Evolutionary conservation across 106 monocot genomes (phyloP), one percentile per base, ranked within the genome.

Genomic region (Cymbidium sinense): DNA sequence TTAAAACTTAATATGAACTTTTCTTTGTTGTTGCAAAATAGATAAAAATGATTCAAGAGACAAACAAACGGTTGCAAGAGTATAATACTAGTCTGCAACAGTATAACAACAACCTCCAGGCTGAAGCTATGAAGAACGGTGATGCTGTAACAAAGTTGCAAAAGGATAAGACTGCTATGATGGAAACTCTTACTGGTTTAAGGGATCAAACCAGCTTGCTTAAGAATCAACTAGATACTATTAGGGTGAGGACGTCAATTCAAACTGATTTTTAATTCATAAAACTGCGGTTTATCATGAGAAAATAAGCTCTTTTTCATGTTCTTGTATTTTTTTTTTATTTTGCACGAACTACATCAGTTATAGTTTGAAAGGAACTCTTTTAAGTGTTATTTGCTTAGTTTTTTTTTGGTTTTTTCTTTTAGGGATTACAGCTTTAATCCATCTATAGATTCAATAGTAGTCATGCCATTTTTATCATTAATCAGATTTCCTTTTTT

Each of bases 51-150:
- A 73, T 91, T 47, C 91, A 93, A 81, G 91, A 91, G 8, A 91
- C 87, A 35, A 89, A 86, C 75, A 93, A 86, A 71, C 76, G 89
- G 28, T 77, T 93, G 76, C 93, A 93, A 31, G 96, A 96, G 71
- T 96, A 96, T 70, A 96, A 93, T 29, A 86, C 91, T 33, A 91
- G 89, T 73, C 77, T 96, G 82, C 96, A 96, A 70, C 89, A 89
- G n/a, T 96, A 96, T 74, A 93, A 93, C 58, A 89, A 86, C 82
- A 93, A 91, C 70, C 84, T 96, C 28, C 96, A 96, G 65, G 86
- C 86, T 76, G 96, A 96, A 74, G 86, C 80, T 33, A 70, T 78
- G 2, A 80, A 83, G 51, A 64, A 84, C 69, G 86, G 78, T 15
- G 91, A 93, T 37, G 67, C 87, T 19, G 87, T 86, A 44, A 70